A percentile compares a stretch with the other conserved stretches of the same genome.
Evolutionary conservation across 306 rosid species (phyloP).

Genomic region (Dryas octopetala): DNA sequence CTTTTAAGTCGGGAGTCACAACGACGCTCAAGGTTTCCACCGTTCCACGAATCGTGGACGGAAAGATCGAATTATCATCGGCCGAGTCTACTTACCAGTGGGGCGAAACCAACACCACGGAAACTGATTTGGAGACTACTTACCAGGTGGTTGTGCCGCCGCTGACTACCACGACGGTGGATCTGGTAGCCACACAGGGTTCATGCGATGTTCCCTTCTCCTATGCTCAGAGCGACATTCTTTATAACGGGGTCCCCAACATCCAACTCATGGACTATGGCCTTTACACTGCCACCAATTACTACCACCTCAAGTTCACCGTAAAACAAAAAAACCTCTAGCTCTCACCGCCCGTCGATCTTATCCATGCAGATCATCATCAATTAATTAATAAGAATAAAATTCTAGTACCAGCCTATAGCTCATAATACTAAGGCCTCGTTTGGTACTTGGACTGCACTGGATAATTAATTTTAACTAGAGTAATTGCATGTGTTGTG

Average conservation of each 20-base stretch:
- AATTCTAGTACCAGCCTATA: no score
- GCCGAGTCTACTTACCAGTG: background rate
- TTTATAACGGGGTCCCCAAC: background rate
- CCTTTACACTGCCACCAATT: constrained; percentile 1
- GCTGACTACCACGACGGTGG: background rate
- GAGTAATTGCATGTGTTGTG: no score
- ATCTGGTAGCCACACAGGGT: background rate
- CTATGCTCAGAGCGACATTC: constrained; percentile 9
- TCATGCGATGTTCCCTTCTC: constrained; percentile 10
- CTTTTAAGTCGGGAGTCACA: constrained; percentile 3
- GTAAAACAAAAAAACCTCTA: no score
- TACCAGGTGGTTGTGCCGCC: background rate
- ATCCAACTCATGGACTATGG: background rate
- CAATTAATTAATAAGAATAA: no score
- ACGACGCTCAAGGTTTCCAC: background rate
- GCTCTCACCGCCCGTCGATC: no score
- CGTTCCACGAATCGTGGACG: background rate
- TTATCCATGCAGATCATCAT: no score
- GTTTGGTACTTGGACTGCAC: no score
- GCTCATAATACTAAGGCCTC: no score
- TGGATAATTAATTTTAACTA: no score
- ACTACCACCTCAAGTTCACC: background rate
- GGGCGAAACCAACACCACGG: background rate
- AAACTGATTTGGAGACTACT: background rate
- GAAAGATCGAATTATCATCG: background rate